Evolutionary conservation across 345 rosid species (phyloP).

Genomic region (Stellera chamaejasme): DNA sequence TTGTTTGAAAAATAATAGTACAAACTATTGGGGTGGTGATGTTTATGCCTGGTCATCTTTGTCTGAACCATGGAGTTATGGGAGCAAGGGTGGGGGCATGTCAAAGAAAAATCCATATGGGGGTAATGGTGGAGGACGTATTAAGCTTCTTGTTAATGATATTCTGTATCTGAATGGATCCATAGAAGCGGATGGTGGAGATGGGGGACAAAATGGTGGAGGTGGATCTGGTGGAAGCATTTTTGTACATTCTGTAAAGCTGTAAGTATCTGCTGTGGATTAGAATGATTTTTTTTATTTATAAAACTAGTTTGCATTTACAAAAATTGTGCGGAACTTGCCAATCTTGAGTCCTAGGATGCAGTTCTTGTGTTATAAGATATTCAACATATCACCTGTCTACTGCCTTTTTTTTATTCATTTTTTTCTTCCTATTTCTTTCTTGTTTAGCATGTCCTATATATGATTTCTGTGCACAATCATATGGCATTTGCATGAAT

Average conservation of each 20-base stretch:
- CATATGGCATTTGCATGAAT: too few relatives aligned
- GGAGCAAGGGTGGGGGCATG: constrained; percentile 80
- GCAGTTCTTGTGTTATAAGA: too few relatives aligned
- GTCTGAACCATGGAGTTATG: constrained; percentile 87
- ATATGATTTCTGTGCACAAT: too few relatives aligned
- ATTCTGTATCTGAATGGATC: constrained; percentile 73
- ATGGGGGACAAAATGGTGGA: constrained; percentile 68
- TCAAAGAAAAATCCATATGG: constrained; percentile 35
- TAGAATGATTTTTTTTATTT: too few relatives aligned
- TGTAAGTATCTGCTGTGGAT: constrained; percentile 42
- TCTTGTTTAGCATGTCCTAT: too few relatives aligned
- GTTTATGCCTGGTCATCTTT: constrained; percentile 88
- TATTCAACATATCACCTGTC: too few relatives aligned
- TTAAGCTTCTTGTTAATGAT: constrained; percentile 51
- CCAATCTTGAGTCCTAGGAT: too few relatives aligned
- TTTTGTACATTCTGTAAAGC: constrained; percentile 47
- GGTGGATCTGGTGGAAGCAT: constrained; percentile 99
- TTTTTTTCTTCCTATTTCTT: too few relatives aligned
- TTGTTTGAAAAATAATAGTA: constrained; percentile 46
- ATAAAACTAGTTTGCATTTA: too few relatives aligned
- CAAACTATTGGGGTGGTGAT: constrained; percentile 90
- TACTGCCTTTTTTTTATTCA: too few relatives aligned
- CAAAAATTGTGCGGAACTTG: too few relatives aligned
- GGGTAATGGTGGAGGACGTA: constrained; percentile 92
- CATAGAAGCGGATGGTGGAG: constrained; percentile 72